A percentile compares a stretch with the other conserved stretches of the same genome.
Evolutionary conservation across 2,329 filamentous ascomycete genomes (phyloP).

Genomic region (Colletotrichum tamarilloi): DNA sequence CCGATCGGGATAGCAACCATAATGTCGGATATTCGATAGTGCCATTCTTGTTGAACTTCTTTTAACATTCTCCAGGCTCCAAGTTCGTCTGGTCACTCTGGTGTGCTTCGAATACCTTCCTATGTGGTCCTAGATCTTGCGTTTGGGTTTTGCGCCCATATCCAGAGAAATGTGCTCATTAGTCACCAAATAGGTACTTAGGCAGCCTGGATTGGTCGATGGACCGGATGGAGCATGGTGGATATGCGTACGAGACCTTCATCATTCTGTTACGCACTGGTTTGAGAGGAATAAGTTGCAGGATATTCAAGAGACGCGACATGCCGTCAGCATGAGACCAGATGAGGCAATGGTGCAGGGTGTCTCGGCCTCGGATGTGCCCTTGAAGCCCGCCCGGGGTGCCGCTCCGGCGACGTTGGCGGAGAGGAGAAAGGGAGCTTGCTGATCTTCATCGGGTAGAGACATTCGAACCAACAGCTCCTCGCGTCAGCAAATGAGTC

Average conservation of each 20-base stretch:
- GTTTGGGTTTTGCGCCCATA: not conserved
- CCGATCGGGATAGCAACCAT: constrained; percentile 1
- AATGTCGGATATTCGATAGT: not conserved
- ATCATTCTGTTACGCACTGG: not conserved
- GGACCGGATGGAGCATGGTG: not conserved
- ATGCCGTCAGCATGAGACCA: constrained; percentile 6
- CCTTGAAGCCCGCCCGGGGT: not conserved
- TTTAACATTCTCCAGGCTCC: not conserved
- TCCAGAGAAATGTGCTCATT: not conserved
- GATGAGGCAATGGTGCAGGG: constrained; percentile 8
- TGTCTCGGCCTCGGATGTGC: not conserved
- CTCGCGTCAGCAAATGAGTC: not conserved
- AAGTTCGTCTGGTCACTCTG: not conserved
- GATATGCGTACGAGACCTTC: not conserved
- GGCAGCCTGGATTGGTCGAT: not conserved
- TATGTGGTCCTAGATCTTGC: not conserved
- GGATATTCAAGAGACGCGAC: not conserved
- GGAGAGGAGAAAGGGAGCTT: not conserved
- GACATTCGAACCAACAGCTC: not conserved
- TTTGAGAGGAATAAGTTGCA: not conserved
- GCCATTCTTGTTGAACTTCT: not conserved
- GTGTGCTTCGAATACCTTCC: not conserved
- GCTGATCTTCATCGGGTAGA: not conserved
- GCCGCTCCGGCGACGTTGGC: not conserved
- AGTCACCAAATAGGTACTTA: not conserved